Evolutionary conservation across 2,329 filamentous ascomycete genomes (phyloP), one percentile per base, ranked within the genome.

Genomic region (Fusarium fujikuroi): DNA sequence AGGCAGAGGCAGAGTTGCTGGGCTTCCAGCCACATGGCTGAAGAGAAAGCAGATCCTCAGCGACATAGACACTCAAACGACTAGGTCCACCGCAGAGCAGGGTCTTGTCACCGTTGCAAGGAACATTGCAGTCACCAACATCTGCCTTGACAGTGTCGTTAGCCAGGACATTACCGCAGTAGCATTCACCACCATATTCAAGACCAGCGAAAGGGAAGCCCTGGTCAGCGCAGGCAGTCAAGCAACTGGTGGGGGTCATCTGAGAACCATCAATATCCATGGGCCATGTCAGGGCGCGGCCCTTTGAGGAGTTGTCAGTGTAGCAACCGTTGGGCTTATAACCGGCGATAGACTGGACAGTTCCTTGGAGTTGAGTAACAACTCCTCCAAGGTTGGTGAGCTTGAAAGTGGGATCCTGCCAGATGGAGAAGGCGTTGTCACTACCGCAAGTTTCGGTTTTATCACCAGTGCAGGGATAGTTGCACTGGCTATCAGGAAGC

Each of bases 271-370:
- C 77, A 21, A 87, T 66, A 44, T 80, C 73, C 77, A 85, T 81
- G 25, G 79, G 80, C 77, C 84, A 87, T 32, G 82, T 81, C 52
- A 89, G 81, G 32, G 87, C 83, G 54, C 83, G 84, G 44, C 85
- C 83, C 58, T 81, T 71, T 53, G 69, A 70, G 25, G 81, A 82
- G 62, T 82, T 76, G 69, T 88, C 87, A 34, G 82, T 84, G 76
- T 87, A 92, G 82, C 91, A 93, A 62, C 91, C 91, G n/a, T 87
- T 78, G 72, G 89, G 86, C 47, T 83, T 82, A 84, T 90, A 93
- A 50, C 85, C 84, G 60, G 83, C 83, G 49, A 87, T 82, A 30
- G 84, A 46, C 49, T 65, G 69, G 43, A 49, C 34, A 21, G 19
- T 30, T 40, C 71, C 86, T 30, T 44, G 85, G 32, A 86, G 79